phyloP scores from a whole-genome alignment of 768 basidiomycete species.

The Porpolomopsis calyptriformis region DNA sequence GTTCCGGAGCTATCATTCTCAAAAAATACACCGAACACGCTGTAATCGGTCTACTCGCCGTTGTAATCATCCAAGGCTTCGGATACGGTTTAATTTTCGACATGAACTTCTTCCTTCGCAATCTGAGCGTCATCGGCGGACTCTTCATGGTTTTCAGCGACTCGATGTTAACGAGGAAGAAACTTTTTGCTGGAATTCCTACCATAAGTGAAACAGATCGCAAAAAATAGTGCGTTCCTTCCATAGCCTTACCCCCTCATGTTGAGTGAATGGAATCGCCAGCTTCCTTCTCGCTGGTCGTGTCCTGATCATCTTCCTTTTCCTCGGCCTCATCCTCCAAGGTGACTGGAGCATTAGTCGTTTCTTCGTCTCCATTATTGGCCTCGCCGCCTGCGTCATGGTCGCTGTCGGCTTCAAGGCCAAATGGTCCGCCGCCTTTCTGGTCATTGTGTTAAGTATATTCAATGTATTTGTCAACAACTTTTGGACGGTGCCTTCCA shows the following conservation, averaged over 20 bases:
- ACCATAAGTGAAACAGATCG: slow-evolving; percentile 88
- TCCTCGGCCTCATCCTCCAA: slow-evolving; percentile 94
- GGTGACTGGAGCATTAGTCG: slow-evolving; percentile 84
- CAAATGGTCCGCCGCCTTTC: slow-evolving; percentile 95
- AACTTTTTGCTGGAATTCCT: slow-evolving; percentile 84
- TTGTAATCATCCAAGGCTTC: slow-evolving; percentile 92
- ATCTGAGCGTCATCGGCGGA: slow-evolving; percentile 94
- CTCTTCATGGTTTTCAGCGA: slow-evolving; percentile 99
- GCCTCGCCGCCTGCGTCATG: slow-evolving; percentile 87
- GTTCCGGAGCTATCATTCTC: slow-evolving; percentile 75
- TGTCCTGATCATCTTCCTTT: slow-evolving; percentile 95
- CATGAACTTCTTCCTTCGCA: slow-evolving; percentile 99
- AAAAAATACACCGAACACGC: slow-evolving; percentile 85
- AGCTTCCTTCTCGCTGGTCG: slow-evolving; percentile 98
- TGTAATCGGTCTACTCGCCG: slow-evolving; percentile 78
- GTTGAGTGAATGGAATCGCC: too few relatives aligned
- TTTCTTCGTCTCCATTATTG: slow-evolving; percentile 79
- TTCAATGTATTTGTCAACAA: slow-evolving; percentile 99
- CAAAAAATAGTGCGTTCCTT: slow-evolving; percentile 81
- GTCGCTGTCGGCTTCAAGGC: slow-evolving; percentile 99
- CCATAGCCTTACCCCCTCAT: background rate
- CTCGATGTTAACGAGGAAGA: slow-evolving; percentile 79
- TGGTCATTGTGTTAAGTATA: slow-evolving; percentile 80
- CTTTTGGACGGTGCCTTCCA: slow-evolving; percentile 90
- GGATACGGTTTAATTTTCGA: slow-evolving; percentile 99